These are phyloP conservation scores for Cladosporium sp. DNA, from an alignment of 2,329 filamentous ascomycete species.

Conservation along the genomic window DNA sequence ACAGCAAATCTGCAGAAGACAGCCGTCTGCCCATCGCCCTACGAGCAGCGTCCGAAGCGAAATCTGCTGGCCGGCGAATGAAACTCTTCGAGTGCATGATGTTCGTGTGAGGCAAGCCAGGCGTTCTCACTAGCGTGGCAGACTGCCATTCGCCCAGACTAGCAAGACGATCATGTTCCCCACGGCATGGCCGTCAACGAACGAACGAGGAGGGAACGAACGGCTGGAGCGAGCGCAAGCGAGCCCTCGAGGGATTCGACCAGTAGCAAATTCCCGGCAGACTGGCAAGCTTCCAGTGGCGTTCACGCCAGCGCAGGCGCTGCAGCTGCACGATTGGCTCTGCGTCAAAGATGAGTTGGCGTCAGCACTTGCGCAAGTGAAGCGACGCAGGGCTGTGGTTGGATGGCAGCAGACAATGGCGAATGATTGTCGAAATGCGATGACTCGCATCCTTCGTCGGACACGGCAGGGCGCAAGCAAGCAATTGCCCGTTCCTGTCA, in stretches of 20 bases:
- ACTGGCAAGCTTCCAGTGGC: conserved; percentile 17
- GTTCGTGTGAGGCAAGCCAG: conserved; percentile 1
- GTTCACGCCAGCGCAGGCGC: conserved; percentile 9
- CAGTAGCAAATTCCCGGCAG: not conserved
- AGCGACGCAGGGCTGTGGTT: conserved; percentile 1
- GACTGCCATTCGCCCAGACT: conserved; percentile 1
- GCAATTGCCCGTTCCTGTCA: conserved; percentile 16
- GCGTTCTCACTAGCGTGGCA: conserved; percentile 14
- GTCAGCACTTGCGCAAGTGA: conserved; percentile 18
- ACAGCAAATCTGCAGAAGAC: not conserved
- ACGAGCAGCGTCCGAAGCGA: conserved; percentile 10
- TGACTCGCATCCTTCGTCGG: not conserved
- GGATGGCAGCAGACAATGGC: not conserved
- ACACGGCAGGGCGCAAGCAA: not conserved
- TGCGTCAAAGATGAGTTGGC: conserved; percentile 9
- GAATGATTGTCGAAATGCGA: conserved; percentile 5
- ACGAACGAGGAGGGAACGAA: not conserved
- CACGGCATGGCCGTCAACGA: conserved; percentile 1
- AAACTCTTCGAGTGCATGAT: not conserved
- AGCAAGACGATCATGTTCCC: not conserved
- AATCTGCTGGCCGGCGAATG: conserved; percentile 15
- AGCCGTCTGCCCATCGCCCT: not conserved
- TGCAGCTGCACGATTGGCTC: conserved; percentile 17
- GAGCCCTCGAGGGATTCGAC: not conserved
- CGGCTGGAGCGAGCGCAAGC: conserved; percentile 14